These are phyloP conservation scores for Ogataea philodendri DNA, from an alignment of 805 yeast species.

Conservation along the genomic window DNA sequence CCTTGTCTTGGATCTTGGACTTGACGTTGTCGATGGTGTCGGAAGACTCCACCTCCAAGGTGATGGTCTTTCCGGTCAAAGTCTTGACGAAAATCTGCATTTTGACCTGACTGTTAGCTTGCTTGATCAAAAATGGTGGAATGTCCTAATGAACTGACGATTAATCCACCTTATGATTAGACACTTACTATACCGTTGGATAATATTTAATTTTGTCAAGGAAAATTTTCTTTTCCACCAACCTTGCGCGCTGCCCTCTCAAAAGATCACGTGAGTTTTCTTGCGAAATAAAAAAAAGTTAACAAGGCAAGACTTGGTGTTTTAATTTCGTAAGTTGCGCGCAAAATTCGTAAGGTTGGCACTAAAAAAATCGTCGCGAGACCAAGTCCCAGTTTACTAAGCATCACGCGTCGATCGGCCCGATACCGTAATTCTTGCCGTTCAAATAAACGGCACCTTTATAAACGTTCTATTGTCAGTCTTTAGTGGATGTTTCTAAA, in stretches of 20 bases:
- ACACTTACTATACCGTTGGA: constrained; percentile 14
- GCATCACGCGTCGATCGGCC: constrained; percentile 8
- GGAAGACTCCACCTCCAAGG: constrained; percentile 82
- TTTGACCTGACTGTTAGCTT: constrained; percentile 30
- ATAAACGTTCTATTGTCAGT: background rate
- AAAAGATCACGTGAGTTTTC: no score
- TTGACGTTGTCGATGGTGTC: constrained; percentile 95
- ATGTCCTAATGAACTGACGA: background rate
- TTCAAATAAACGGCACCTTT: constrained; percentile 1
- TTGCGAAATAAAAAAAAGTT: no score
- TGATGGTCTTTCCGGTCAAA: constrained; percentile 97
- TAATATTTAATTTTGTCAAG: constrained; percentile 11
- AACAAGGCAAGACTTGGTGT: no score
- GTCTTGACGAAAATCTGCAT: constrained; percentile 99
- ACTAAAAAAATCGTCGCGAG: no score
- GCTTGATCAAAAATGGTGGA: constrained; percentile 1
- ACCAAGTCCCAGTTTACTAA: background rate
- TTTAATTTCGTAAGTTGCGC: no score
- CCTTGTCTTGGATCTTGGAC: constrained; percentile 94
- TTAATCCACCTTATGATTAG: constrained; percentile 4
- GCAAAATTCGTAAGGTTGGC: no score
- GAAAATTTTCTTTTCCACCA: constrained; percentile 15
- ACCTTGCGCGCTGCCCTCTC: no score
- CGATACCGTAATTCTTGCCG: no score
- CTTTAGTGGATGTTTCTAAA: constrained; percentile 1